Base-by-base conservation (phyloP, 2,329 filamentous ascomycete genomes). In the Aspergillus pseudonomiae region DNA sequence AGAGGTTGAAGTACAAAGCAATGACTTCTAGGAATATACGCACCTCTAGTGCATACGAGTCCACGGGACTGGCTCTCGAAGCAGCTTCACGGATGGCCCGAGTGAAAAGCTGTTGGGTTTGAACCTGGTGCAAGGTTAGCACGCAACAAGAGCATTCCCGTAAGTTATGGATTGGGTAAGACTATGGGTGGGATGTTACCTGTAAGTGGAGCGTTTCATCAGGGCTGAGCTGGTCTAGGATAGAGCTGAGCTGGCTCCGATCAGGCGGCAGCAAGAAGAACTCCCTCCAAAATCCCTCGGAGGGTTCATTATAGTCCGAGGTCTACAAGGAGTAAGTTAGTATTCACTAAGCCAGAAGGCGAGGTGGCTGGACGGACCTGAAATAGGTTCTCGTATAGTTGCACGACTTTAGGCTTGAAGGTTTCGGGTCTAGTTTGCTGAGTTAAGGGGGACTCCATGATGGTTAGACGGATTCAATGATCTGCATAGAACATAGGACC, bases 231-330 rank as follows among this genome's bases (percentile, higher is more conserved):
- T 85, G 82, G 67, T 89, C 86, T 65, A 99, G 82, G 55, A 93
- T 85, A 57, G 81, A 82, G 75, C 88, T 86, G 67, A 99, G 81
- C 56, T 88, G 86, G 5, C 83, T 77, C 60, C 87, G 85, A 75
- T 97, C 93, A 26, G 94, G 94, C 67, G 89, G 89, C 63, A 97
- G 84, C 43, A 99, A 85, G 78, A 99, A 99, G 80, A 99, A 93
- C 79, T 97, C 95, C 69, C 88, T 86, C 95, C 95, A 99, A 81
- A 97, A 99, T 50, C 93, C 94, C 65, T 97, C 93, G 0, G 92
- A 87, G 66, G 90, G 90, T 32, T 93, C 90, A 58, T 82, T 79
- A 63, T 88, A 86, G 65, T 91, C 85, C 60, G 88, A 86, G 67
- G 90, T 87, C 80, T 91, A 76, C 77, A 43, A 63, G 67, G 61